A percentile compares a stretch with the other conserved stretches of the same genome.
phyloP scores from a whole-genome alignment of 1,284 basidiomycete species.

The Melampsora medusae region DNA sequence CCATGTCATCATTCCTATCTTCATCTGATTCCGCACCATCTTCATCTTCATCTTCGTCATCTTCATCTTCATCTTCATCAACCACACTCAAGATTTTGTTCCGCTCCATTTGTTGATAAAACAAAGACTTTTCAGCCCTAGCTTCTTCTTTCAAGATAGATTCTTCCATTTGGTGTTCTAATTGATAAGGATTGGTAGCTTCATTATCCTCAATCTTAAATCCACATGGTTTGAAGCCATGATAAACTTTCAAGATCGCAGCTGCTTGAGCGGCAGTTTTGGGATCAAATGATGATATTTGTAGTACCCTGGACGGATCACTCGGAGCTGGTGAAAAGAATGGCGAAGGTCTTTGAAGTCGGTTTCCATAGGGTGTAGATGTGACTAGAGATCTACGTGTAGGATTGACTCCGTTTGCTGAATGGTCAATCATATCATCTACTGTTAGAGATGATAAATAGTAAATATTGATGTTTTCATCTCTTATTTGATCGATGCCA shows the following conservation, averaged over 20 bases:
- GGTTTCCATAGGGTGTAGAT: constrained; percentile 5
- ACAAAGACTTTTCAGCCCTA: constrained; percentile 6
- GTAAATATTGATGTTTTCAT: not conserved
- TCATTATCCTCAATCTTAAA: constrained; percentile 22
- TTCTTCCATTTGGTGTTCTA: constrained; percentile 31
- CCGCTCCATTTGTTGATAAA: not conserved
- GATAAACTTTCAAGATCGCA: constrained; percentile 71
- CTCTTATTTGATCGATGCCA: not conserved
- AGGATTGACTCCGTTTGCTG: not conserved
- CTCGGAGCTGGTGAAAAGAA: constrained; percentile 14
- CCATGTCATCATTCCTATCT: no score
- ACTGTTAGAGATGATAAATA: not conserved
- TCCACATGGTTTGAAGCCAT: constrained; percentile 38
- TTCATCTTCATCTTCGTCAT: no score
- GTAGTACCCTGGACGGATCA: constrained; percentile 60
- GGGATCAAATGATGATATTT: constrained; percentile 76
- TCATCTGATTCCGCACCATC: no score
- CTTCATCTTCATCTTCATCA: no score
- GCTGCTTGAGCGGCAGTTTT: constrained; percentile 80
- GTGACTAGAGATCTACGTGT: not conserved
- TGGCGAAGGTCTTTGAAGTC: not conserved
- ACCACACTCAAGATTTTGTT: not conserved
- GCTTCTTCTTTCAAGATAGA: constrained; percentile 25
- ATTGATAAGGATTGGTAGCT: not conserved
- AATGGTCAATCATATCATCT: not conserved